Percentiles rank a stretch among this genome's conserved stretches.
Conservation (phyloP, 2,329 filamentous ascomycete species). For the Paecilomyces niveus region DNA sequence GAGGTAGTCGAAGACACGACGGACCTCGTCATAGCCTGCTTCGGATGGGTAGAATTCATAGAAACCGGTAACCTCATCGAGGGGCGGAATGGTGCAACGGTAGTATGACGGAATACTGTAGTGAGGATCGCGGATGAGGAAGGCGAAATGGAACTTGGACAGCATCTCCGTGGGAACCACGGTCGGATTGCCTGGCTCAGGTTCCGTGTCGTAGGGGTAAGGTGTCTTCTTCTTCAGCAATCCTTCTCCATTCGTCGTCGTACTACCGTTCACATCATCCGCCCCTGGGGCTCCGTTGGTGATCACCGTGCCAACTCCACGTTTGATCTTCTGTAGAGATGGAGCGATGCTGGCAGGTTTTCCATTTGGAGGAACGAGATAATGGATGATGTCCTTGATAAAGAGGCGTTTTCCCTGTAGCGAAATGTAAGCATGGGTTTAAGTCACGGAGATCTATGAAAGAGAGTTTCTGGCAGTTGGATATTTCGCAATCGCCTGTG, state of each 20-base stretch:
- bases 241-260: conserved; percentile 14
- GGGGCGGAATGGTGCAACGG: conserved; percentile 84
- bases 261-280: conserved; percentile 12
- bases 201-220: conserved; percentile 52
- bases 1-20: conserved; percentile 80
- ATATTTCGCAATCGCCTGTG: neutral
- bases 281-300: conserved; percentile 8
- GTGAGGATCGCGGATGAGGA: conserved; percentile 93
- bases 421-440: conserved; percentile 34
- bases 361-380: conserved; percentile 69
- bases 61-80: conserved; percentile 77
- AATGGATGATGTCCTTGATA: conserved; percentile 97
- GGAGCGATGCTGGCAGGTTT: conserved; percentile 65
- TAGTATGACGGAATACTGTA: conserved; percentile 88
- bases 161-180: conserved; percentile 70
- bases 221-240: conserved; percentile 31
- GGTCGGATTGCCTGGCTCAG: conserved; percentile 71
- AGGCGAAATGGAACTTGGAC: conserved; percentile 83
- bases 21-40: conserved; percentile 84
- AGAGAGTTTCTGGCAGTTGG: neutral
- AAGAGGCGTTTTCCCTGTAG: conserved; percentile 80
- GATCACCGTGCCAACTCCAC: conserved; percentile 50
- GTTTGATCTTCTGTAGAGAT: conserved; percentile 58
- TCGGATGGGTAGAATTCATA: conserved; percentile 79
- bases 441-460: neutral